These are phyloP conservation scores for Stereum hirsutum DNA, from an alignment of 1,284 basidiomycete genomes.

Conservation along the genomic window DNA sequence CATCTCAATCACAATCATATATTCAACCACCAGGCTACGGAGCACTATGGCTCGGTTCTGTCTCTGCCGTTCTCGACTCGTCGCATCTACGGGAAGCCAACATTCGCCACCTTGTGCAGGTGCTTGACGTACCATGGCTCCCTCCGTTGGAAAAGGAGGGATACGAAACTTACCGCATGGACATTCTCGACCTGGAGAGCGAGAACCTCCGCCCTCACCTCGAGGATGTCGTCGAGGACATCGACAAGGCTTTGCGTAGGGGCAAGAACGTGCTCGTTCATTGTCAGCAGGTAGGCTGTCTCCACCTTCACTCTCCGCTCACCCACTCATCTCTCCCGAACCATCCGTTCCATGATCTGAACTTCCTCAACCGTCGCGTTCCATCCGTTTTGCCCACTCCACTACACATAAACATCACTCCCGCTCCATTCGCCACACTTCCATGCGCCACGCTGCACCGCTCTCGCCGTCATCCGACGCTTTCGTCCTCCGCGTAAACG, in stretches of 20 bases:
- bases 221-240: conserved; percentile 46
- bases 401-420: conserved; percentile 5
- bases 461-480: too few relatives aligned
- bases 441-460: neutral
- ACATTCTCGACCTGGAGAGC: conserved; percentile 46
- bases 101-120: conserved; percentile 58
- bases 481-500: too few relatives aligned
- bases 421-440: conserved; percentile 5
- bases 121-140: conserved; percentile 62
- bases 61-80: conserved; percentile 27
- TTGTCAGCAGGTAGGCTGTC: conserved; percentile 56
- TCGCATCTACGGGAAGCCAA: conserved; percentile 26
- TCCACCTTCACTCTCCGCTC: too few relatives aligned
- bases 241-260: conserved; percentile 34
- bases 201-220: conserved; percentile 48
- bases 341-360: conserved; percentile 4
- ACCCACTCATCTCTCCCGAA: neutral
- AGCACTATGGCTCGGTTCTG: conserved; percentile 29
- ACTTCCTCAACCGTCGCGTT: neutral
- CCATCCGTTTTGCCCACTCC: conserved; percentile 9
- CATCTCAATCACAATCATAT: too few relatives aligned
- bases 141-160: conserved; percentile 49
- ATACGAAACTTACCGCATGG: conserved; percentile 52
- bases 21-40: conserved; percentile 9
- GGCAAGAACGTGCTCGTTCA: conserved; percentile 56